Conservation (phyloP, 106 monocot species). For the Vanilla planifolia region DNA sequence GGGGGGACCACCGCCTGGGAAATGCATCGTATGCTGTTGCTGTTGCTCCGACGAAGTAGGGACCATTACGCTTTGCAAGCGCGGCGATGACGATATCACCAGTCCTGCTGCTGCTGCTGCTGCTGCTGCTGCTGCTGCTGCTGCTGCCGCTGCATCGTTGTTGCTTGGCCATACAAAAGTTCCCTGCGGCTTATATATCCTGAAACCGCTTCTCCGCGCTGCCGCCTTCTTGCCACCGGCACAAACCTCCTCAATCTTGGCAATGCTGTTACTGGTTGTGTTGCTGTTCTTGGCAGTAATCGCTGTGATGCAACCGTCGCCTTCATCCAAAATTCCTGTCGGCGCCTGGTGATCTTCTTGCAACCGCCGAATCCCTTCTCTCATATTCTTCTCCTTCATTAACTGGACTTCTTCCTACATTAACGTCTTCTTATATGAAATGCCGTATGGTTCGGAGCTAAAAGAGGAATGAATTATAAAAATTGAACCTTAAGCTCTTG, state of each 20-base stretch:
- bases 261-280: slow-evolving; percentile 5
- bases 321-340: no score
- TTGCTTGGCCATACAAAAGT: slow-evolving; percentile 82
- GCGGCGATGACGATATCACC: background rate
- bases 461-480: background rate
- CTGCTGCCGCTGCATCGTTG: no score
- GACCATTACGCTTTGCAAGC: background rate
- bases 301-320: no score
- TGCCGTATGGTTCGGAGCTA: background rate
- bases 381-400: slow-evolving; percentile 32
- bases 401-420: slow-evolving; percentile 47
- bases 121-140: slow-evolving; percentile 14
- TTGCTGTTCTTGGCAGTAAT: slow-evolving; percentile 5
- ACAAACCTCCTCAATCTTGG: no score
- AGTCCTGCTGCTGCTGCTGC: background rate
- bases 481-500: slow-evolving; percentile 41
- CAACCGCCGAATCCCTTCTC: no score
- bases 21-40: background rate
- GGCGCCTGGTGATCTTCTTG: no score
- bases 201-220: slow-evolving; percentile 63
- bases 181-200: slow-evolving; percentile 80
- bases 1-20: slow-evolving; percentile 20
- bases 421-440: background rate
- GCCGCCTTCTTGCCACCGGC: background rate
- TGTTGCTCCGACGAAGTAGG: background rate